These are phyloP conservation scores for Glutinoglossum americanum DNA, from an alignment of 495 filamentous ascomycete species.

Conservation along the genomic window DNA sequence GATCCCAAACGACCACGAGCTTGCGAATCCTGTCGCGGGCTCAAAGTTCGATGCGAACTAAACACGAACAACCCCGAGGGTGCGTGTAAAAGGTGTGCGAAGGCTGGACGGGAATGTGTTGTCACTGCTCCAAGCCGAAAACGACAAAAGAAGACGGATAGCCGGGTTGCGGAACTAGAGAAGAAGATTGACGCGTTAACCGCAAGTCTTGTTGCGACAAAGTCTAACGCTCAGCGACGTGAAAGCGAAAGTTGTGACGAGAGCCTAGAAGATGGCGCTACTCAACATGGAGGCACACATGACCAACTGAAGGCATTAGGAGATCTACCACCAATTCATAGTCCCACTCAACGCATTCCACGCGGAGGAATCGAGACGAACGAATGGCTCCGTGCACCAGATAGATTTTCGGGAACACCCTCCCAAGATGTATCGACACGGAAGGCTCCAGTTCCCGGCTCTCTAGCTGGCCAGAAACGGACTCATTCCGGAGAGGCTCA, in stretches of 20 bases:
- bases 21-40: constrained; percentile 72
- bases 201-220: constrained; percentile 40
- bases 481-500: not conserved
- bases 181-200: constrained; percentile 84
- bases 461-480: not conserved
- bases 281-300: constrained; percentile 8
- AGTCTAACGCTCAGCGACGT: constrained; percentile 1
- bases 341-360: not conserved
- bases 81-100: constrained; percentile 70
- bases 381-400: not conserved
- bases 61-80: constrained; percentile 37
- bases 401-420: not conserved
- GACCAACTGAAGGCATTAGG: constrained; percentile 9
- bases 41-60: constrained; percentile 81
- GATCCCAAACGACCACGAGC: constrained; percentile 68
- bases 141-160: constrained; percentile 84
- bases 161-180: constrained; percentile 77
- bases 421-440: not conserved
- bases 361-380: not conserved
- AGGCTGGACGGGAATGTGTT: constrained; percentile 57
- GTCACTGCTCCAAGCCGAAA: constrained; percentile 70
- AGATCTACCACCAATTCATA: not conserved
- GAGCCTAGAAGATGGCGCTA: constrained; percentile 10
- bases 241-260: not conserved
- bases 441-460: not conserved